A percentile compares a stretch with the other conserved stretches of the same genome.
Evolutionary conservation across 2,329 filamentous ascomycete species (phyloP).

Genomic region (Boeremia exigua): DNA sequence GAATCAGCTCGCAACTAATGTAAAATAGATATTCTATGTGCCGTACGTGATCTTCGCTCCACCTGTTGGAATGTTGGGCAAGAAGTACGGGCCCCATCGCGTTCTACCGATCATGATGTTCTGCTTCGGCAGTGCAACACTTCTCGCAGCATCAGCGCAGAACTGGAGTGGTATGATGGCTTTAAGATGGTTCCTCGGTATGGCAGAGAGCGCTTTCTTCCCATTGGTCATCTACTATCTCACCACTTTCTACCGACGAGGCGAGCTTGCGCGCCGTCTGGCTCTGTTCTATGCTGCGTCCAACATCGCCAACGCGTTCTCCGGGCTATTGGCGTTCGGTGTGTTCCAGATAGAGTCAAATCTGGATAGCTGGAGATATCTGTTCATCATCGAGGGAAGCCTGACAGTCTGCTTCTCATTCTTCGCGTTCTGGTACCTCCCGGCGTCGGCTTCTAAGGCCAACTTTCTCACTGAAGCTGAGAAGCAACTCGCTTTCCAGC

Average conservation of each 20-base stretch:
- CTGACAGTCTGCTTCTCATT: conserved; percentile 65
- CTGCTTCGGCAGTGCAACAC: conserved; percentile 68
- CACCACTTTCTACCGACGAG: conserved; percentile 70
- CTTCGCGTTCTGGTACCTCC: conserved; percentile 74
- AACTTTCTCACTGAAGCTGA: conserved; percentile 70
- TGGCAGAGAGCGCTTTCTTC: conserved; percentile 72
- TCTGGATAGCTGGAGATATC: conserved; percentile 68
- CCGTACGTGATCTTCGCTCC: conserved; percentile 75
- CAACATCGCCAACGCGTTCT: conserved; percentile 74
- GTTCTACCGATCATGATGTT: conserved; percentile 74
- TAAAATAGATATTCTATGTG: conserved; percentile 70
- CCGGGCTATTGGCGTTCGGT: conserved; percentile 64
- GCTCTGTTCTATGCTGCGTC: conserved; percentile 78
- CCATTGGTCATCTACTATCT: conserved; percentile 70
- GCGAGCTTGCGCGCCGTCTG: conserved; percentile 72
- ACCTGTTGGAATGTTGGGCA: conserved; percentile 69
- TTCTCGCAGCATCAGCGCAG: conserved; percentile 62
- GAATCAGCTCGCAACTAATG: neutral
- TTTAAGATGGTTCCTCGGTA: conserved; percentile 71
- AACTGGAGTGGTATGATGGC: conserved; percentile 72
- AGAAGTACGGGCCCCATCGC: conserved; percentile 68
- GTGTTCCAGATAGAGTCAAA: conserved; percentile 63
- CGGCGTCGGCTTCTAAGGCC: conserved; percentile 67
- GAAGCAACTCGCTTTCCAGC: conserved; percentile 70
- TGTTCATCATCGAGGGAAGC: conserved; percentile 67